Evolutionary conservation across 2,329 filamentous ascomycete genomes (phyloP), one percentile per base, ranked within the genome.

Genomic region (Talaromyces sp.): DNA sequence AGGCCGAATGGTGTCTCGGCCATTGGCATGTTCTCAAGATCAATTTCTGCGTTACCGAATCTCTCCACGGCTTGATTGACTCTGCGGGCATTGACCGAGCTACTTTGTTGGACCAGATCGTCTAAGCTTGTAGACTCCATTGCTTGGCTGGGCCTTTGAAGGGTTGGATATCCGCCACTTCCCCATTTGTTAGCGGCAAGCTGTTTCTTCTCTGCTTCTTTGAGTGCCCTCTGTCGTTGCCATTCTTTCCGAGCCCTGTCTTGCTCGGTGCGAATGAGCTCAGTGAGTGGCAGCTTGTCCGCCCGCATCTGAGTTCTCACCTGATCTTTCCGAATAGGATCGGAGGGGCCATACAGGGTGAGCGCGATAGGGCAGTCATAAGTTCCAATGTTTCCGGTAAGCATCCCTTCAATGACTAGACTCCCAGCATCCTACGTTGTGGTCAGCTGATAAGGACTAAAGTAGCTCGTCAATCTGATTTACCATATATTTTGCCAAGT

Each of bases 291-390:
- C 2, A 96, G 80, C 66, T 82, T 88, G 70, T 92, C 88, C 3
- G 74, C 79, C 71, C 88, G 87, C 78, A 96, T 85, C 59, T 80
- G 81, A 4, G 78, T 75, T 70, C 89, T 86, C n/a, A 95, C 79
- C 8, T 80, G 75, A 10, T 82, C 73, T 37, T 86, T 83, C 59
- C 80, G 78, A 1, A 73, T 70, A 9, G 84, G 81, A 31, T 90
- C 84, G 66, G 82, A 82, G 0, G 89, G 86, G 7, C 92, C 92
- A 70, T 87, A 94, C 35, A 96, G 77, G 60, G 83, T 85, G 33
- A 96, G 76, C 39, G 82, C 81, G 19, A 95, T 80, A 0, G 92
- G 91, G 70, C 90, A 94, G 60, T 94, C 91, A 69, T 81, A 96
- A 1, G 73, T 66, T 1, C 83, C 85, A 69, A 91, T 92, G 6